Percentiles rank a stretch among this genome's conserved stretches.
Evolutionary conservation across 129 eudicot species (phyloP).

Genomic region (Escallonia rubra): DNA sequence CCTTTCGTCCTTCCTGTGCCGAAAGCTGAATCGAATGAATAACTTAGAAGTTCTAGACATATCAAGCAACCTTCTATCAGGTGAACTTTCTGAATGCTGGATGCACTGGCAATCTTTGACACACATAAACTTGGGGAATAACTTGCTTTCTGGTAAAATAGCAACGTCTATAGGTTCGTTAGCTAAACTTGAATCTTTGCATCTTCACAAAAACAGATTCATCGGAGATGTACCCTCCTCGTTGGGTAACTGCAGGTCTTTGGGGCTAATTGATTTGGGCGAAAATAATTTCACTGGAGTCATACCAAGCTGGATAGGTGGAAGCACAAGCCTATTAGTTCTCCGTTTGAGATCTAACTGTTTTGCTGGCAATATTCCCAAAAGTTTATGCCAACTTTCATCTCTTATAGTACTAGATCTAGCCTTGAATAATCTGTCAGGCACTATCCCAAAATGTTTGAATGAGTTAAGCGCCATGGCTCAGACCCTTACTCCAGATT

Average conservation of each 20-base stretch:
- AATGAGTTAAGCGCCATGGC: constrained; percentile 14
- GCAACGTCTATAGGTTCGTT: constrained; percentile 31
- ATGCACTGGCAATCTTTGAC: constrained; percentile 4
- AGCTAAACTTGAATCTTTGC: constrained; percentile 17
- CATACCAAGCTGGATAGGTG: constrained; percentile 25
- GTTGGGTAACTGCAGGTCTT: not conserved
- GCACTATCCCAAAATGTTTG: constrained; percentile 24
- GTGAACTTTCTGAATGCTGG: constrained; percentile 31
- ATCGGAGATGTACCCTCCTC: constrained; percentile 20
- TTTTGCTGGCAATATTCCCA: constrained; percentile 18
- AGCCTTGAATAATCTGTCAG: constrained; percentile 11
- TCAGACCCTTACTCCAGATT: too few species aligned
- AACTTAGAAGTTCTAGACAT: constrained; percentile 16
- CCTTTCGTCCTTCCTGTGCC: not conserved
- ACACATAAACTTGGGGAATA: constrained; percentile 22
- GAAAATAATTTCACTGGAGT: constrained; percentile 12
- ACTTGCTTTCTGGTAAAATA: constrained; percentile 23
- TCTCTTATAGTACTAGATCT: constrained; percentile 18
- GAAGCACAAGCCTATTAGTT: not conserved
- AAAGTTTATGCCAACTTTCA: constrained; percentile 12
- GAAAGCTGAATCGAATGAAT: not conserved
- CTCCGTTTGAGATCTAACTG: constrained; percentile 19
- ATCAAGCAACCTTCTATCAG: constrained; percentile 28
- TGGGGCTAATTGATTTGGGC: constrained; percentile 15
- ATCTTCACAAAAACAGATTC: constrained; percentile 33